Conservation (phyloP, 768 basidiomycete genomes). For the Lyophyllum shimeji region DNA sequence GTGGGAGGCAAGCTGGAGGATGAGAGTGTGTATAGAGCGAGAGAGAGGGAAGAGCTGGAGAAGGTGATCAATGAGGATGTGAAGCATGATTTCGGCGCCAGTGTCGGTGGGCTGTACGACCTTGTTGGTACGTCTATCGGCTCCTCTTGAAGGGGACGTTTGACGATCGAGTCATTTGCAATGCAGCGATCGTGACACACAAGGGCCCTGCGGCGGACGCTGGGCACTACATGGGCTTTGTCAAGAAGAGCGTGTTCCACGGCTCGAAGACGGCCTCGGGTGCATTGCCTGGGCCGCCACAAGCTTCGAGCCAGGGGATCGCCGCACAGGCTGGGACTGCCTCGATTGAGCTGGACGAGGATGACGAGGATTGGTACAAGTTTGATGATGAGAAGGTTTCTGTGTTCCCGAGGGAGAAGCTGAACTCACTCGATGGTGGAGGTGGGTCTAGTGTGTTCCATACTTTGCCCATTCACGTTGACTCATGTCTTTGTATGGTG, state of each 20-base stretch:
- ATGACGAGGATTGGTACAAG: conserved; percentile 90
- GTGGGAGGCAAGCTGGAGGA: conserved; percentile 55
- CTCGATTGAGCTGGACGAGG: conserved; percentile 46
- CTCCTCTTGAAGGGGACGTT: background rate
- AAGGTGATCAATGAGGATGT: conserved; percentile 62
- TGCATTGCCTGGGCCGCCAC: background rate
- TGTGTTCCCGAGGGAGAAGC: conserved; percentile 80
- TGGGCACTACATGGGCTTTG: conserved; percentile 94
- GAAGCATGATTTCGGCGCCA: conserved; percentile 70
- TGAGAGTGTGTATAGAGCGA: conserved; percentile 60
- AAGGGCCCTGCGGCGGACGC: conserved; percentile 95
- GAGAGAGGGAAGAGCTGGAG: conserved; percentile 67
- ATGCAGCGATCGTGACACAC: conserved; percentile 94
- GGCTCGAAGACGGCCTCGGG: conserved; percentile 27
- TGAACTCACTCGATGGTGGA: conserved; percentile 85
- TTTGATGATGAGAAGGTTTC: conserved; percentile 97
- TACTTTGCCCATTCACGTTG: background rate
- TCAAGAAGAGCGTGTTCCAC: conserved; percentile 74
- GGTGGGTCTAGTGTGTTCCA: conserved; percentile 36
- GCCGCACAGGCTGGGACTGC: conserved; percentile 18
- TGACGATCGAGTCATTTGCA: background rate
- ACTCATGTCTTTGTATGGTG: background rate
- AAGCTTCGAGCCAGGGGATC: conserved; percentile 12
- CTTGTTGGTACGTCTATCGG: conserved; percentile 60
- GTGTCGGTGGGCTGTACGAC: conserved; percentile 84